Evolutionary conservation across 768 basidiomycete species (phyloP).

Genomic region (Mycena maculata): DNA sequence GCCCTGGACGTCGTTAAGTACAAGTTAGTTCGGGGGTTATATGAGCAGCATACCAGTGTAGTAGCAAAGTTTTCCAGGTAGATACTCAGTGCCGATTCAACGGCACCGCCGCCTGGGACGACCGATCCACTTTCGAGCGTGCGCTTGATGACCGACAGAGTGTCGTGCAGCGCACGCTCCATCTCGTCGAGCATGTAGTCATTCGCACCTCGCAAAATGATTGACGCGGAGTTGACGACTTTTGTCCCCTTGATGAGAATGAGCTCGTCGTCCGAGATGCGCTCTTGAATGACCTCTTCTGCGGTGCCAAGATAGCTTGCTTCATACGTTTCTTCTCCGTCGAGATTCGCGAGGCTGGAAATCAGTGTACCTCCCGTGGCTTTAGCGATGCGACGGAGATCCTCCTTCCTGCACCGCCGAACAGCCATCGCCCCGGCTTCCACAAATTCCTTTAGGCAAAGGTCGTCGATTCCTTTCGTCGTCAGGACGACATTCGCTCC

Average conservation of each 20-base stretch:
- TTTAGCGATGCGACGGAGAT: slow-evolving; percentile 95
- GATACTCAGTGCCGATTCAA: slow-evolving; percentile 96
- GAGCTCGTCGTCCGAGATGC: slow-evolving; percentile 98
- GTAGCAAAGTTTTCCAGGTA: slow-evolving; percentile 99
- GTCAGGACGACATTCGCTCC: slow-evolving; percentile 98
- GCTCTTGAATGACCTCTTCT: slow-evolving; percentile 96
- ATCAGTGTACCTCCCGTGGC: slow-evolving; percentile 96
- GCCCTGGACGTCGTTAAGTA: slow-evolving; percentile 65
- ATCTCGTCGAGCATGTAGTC: slow-evolving; percentile 99
- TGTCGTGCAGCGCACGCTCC: slow-evolving; percentile 96
- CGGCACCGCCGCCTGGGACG: slow-evolving; percentile 97
- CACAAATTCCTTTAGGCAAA: slow-evolving; percentile 98
- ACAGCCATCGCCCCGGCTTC: slow-evolving; percentile 99
- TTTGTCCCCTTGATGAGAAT: slow-evolving; percentile 98
- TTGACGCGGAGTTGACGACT: slow-evolving; percentile 91
- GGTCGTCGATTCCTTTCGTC: slow-evolving; percentile 98
- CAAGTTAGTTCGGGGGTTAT: slow-evolving; percentile 9
- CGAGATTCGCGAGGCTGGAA: slow-evolving; percentile 93
- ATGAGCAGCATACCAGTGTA: slow-evolving; percentile 76
- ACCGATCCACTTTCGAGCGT: slow-evolving; percentile 96
- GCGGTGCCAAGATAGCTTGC: slow-evolving; percentile 89
- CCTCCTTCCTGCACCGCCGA: slow-evolving; percentile 96
- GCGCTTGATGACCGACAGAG: slow-evolving; percentile 94
- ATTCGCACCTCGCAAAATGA: slow-evolving; percentile 95
- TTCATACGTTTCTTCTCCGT: slow-evolving; percentile 98